Base-by-base conservation (phyloP, 768 basidiomycete genomes). In the Amanita inopinata region DNA sequence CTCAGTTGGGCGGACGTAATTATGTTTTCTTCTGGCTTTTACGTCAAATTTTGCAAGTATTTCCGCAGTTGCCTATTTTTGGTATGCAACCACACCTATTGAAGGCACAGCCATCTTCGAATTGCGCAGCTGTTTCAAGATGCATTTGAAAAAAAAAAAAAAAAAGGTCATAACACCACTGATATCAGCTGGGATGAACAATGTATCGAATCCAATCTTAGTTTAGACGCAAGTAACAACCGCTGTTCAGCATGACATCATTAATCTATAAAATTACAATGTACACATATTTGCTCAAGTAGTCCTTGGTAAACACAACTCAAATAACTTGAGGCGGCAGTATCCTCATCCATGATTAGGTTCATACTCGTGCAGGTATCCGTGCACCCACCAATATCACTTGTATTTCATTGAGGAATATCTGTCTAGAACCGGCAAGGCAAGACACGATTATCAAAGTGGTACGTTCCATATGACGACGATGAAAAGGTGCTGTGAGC, bases 391-490 rank as follows among this genome's bases (percentile, higher is more conserved):
- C 33, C 24, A 15, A 27, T 36, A 14, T 33, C 49, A n/a, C n/a
- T 10, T 45, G 23, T 33, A 14, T 38, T 43, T 9, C 33, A 18
- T 43, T 47, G n/a, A 23, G 14, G 30, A 14, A 28, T 18, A 5
- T 18, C 9, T 15, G 7, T 32, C 3, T 51, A 98, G 92, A 98
- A 98, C 59, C 80, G 94, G 30, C 96, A 99, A 67, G 96, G 96
- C 12, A 99, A 99, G 68, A 98, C 94, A 2, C 73, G 96, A 43
- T 62, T 98, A 38, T 92, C 90, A 7, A 98, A 98, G 63, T 99
- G 94, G 94, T 98, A 98, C 67, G 89, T 89, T 19, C 96, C 96
- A 1, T 98, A 92, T 52, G 93, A 97, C 53, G 96, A 99, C 57
- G 96, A 99, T 53, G 96, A 98, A 71, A 99, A 98, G 81, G 90